These are phyloP conservation scores for Micromonas pusilla DNA, from an alignment of 139 green algal species.

Conservation along the genomic window DNA sequence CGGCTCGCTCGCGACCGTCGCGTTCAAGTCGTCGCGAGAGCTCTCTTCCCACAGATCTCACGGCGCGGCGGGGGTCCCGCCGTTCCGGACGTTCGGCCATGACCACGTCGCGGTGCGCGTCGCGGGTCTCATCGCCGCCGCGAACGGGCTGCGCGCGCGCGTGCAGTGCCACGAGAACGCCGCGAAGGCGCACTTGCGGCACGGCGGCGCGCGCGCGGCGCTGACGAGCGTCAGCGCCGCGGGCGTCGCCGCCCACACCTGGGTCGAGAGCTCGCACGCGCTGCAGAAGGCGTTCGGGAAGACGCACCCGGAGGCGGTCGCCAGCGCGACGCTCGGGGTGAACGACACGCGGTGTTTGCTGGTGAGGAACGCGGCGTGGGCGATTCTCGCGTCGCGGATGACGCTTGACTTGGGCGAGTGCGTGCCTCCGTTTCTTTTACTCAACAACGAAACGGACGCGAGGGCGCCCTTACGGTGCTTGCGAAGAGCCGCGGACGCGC, in stretches of 20 bases:
- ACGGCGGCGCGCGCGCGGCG: too few relatives aligned
- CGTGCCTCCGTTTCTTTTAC: background rate
- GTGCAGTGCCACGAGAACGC: background rate
- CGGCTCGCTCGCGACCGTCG: too few relatives aligned
- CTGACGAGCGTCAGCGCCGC: background rate
- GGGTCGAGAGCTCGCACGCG: background rate
- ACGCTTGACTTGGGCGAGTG: background rate
- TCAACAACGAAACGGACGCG: too few relatives aligned
- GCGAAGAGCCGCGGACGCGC: too few relatives aligned
- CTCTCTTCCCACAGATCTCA: too few relatives aligned
- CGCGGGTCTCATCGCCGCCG: too few relatives aligned
- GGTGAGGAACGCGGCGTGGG: background rate
- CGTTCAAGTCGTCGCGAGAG: too few relatives aligned
- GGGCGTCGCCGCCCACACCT: background rate
- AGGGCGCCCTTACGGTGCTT: too few relatives aligned
- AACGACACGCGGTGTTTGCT: background rate
- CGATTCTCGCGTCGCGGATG: background rate
- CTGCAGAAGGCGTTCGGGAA: background rate
- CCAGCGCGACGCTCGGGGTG: background rate
- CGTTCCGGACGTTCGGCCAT: too few relatives aligned
- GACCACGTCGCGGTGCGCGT: too few relatives aligned
- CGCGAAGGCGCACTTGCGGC: background rate
- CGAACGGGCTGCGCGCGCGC: background rate
- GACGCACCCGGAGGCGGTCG: background rate
- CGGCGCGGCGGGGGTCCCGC: too few relatives aligned